Evolutionary conservation across 164 flowering plant genomes (phyloP), one percentile per base, ranked within the genome.

Genomic region (Tinospora cordifolia): DNA sequence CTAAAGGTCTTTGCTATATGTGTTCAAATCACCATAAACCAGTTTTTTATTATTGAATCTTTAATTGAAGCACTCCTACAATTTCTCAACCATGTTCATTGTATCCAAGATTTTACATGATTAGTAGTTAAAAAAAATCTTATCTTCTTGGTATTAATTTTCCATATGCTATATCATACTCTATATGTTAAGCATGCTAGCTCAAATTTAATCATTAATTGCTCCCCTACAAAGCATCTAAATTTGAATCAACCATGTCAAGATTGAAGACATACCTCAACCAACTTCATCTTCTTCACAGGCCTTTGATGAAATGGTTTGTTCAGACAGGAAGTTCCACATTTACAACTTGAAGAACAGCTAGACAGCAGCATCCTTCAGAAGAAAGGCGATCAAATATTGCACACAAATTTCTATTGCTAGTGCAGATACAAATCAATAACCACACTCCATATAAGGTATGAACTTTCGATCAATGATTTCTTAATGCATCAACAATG

Each of bases 351-450:
- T 44, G 97, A 76, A 13, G 97, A 90, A 78, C 99, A 94, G 82
- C 91, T 85, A 71, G 99, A 92, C 63, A 85, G 80, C 36, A 94
- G 84, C 98, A 94, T 92, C 84, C 99, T 94, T 81, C n/a, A 69
- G 65, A 75, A 67, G 72, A 26, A 75, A 38, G 30, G 17, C 62
- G 65, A 30, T 57, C 15, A 44, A 60, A 67, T 8, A 65, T 8
- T 46, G 26, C 63, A 75, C 12, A 21, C 30, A 58, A 63, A 13
- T 10, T 26, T 67, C 21, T 34, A 49, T 40, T 59, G 40, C 13
- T 34, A 34, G 30, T 67, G 14, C 17, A 66, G 64, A 63, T 51
- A 62, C 70, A 34, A 26, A 21, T n/a, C 36, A 30, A 30, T 30
- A 30, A 30, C 4, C 4, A 4, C 2, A 4, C 36, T 30, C 36